Conservation (phyloP, 768 basidiomycete genomes). For the Boletus rex-veris region DNA sequence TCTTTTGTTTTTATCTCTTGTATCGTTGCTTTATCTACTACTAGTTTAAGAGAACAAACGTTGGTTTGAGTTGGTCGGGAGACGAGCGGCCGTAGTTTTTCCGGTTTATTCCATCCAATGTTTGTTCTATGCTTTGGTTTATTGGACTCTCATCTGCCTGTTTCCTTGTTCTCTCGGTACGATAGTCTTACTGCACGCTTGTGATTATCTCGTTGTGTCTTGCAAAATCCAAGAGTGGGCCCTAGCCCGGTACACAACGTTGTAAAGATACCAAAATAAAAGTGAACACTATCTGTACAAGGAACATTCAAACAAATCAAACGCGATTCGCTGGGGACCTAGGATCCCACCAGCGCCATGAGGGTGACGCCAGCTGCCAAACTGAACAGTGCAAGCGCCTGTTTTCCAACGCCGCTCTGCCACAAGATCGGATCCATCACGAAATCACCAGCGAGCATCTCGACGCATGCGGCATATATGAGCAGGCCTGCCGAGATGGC, state of each 20-base stretch:
- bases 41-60: neutral
- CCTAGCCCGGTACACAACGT: neutral
- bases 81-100: constrained; percentile 5
- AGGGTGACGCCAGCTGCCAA: constrained; percentile 56
- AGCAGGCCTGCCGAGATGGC: constrained; percentile 83
- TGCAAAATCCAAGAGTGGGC: neutral
- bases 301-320: neutral
- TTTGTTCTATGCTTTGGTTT: neutral
- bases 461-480: constrained; percentile 78
- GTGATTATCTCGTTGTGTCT: neutral
- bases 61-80: neutral
- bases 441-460: constrained; percentile 86
- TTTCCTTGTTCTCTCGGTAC: neutral
- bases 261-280: neutral
- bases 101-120: neutral
- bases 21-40: neutral
- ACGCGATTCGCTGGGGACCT: neutral
- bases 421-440: constrained; percentile 61
- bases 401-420: constrained; percentile 36
- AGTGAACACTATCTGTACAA: neutral
- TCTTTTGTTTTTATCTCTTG: neutral
- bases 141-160: neutral
- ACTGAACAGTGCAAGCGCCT: constrained; percentile 57
- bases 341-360: constrained; percentile 57
- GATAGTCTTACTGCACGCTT: neutral